phyloP scores from a whole-genome alignment of 1,284 basidiomycete species.

The Leccinum pallidistipes region DNA sequence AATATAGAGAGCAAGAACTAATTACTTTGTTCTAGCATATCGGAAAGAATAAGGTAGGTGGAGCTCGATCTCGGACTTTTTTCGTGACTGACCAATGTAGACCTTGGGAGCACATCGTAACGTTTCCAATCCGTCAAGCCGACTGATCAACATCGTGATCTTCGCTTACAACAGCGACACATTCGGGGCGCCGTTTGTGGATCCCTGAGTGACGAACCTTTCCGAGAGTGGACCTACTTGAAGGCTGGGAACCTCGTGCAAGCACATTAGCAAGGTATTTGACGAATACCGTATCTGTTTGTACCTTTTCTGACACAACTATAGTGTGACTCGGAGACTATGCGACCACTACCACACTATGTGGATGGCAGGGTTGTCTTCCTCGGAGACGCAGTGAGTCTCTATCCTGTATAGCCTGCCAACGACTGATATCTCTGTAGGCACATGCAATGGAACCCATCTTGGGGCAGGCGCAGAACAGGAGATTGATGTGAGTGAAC shows the following conservation, averaged over 20 bases:
- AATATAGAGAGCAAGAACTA: neutral
- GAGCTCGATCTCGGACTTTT: no score
- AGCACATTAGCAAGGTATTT: slow-evolving; percentile 41
- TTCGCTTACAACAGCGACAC: slow-evolving; percentile 34
- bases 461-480: slow-evolving; percentile 35
- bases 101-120: no score
- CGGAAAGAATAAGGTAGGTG: slow-evolving; percentile 37
- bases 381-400: slow-evolving; percentile 39
- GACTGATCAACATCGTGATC: slow-evolving; percentile 44
- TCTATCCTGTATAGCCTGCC: neutral
- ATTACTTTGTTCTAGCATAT: slow-evolving; percentile 37
- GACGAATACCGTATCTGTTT: neutral
- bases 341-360: slow-evolving; percentile 33
- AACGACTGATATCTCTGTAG: slow-evolving; percentile 9
- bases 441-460: slow-evolving; percentile 36
- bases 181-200: slow-evolving; percentile 39
- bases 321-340: slow-evolving; percentile 18
- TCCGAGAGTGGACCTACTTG: slow-evolving; percentile 34
- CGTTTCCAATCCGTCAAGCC: neutral
- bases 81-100: no score
- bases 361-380: slow-evolving; percentile 31
- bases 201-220: slow-evolving; percentile 38
- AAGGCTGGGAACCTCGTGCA: slow-evolving; percentile 44
- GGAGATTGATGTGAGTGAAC: slow-evolving; percentile 31
- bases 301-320: neutral